Percentiles rank a stretch among this genome's conserved stretches.
phyloP scores from a whole-genome alignment of 208 protist genomes.

The Crithidia sp. region DNA sequence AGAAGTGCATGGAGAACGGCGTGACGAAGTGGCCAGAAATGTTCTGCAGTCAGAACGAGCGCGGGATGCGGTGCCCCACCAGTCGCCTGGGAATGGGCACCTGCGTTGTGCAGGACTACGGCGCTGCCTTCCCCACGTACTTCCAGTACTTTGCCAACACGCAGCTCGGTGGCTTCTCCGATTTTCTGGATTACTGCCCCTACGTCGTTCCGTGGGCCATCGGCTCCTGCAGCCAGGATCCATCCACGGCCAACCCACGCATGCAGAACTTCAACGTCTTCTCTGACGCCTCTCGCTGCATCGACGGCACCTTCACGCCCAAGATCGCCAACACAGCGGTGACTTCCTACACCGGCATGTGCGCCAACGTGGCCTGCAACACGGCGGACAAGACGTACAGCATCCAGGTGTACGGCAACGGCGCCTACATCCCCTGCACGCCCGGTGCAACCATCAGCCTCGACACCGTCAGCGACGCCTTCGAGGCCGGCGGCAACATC shows the following conservation, averaged over 20 bases:
- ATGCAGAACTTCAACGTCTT: constrained; percentile 17
- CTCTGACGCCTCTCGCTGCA: constrained; percentile 11
- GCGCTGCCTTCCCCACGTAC: constrained; percentile 16
- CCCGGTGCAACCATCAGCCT: background rate
- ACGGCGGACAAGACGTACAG: background rate
- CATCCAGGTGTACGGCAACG: constrained; percentile 7
- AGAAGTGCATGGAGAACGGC: constrained; percentile 45
- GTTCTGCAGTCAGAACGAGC: constrained; percentile 42
- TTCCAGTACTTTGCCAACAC: constrained; percentile 59
- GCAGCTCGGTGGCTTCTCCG: constrained; percentile 7
- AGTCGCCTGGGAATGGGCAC: constrained; percentile 32
- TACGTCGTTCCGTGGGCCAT: constrained; percentile 23
- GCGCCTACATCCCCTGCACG: background rate
- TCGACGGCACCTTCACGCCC: constrained; percentile 15
- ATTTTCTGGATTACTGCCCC: constrained; percentile 66
- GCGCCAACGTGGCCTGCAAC: constrained; percentile 10
- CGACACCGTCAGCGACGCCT: background rate
- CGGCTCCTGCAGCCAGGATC: constrained; percentile 17
- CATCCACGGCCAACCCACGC: background rate
- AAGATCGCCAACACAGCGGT: background rate
- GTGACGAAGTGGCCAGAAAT: constrained; percentile 46
- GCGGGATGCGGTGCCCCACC: constrained; percentile 32
- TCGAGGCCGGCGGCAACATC: constrained; percentile 12
- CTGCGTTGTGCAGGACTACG: constrained; percentile 25
- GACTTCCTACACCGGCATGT: background rate